A percentile compares a stretch with the other conserved stretches of the same genome.
These are phyloP conservation scores for Syzygium syzygioides DNA, from an alignment of 441 rosid genomes.

Conservation along the genomic window DNA sequence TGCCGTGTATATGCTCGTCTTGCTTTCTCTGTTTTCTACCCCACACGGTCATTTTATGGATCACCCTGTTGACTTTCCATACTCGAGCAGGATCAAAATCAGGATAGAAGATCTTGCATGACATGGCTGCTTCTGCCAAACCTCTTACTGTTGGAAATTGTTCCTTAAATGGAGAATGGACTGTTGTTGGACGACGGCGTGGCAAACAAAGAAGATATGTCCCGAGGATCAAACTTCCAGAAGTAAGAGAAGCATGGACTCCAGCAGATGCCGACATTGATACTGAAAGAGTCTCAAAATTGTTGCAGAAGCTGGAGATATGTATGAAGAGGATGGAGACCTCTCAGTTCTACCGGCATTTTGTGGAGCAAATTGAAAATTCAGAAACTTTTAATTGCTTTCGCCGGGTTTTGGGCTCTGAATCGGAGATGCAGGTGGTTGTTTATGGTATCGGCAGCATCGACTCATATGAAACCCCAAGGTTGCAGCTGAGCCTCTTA, in stretches of 20 bases:
- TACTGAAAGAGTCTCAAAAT: conserved; percentile 34
- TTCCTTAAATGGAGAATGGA: conserved; percentile 55
- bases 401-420: conserved; percentile 44
- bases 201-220: conserved; percentile 34
- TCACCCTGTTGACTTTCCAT: background rate
- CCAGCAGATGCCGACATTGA: conserved; percentile 43
- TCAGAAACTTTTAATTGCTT: conserved; percentile 33
- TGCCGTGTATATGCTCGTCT: background rate
- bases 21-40: background rate
- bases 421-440: conserved; percentile 47
- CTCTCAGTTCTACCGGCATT: conserved; percentile 42
- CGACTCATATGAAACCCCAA: conserved; percentile 66
- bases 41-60: background rate
- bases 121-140: conserved; percentile 41
- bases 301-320: conserved; percentile 43
- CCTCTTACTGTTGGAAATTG: conserved; percentile 11
- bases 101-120: background rate
- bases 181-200: conserved; percentile 49
- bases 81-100: background rate
- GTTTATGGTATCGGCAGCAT: conserved; percentile 83
- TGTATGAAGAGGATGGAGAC: conserved; percentile 40
- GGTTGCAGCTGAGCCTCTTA: conserved; percentile 68
- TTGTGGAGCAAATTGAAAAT: conserved; percentile 52
- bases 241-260: conserved; percentile 37
- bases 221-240: conserved; percentile 12